phyloP scores from a whole-genome alignment of 495 filamentous ascomycete genomes.

The Chaetomium tenue region DNA sequence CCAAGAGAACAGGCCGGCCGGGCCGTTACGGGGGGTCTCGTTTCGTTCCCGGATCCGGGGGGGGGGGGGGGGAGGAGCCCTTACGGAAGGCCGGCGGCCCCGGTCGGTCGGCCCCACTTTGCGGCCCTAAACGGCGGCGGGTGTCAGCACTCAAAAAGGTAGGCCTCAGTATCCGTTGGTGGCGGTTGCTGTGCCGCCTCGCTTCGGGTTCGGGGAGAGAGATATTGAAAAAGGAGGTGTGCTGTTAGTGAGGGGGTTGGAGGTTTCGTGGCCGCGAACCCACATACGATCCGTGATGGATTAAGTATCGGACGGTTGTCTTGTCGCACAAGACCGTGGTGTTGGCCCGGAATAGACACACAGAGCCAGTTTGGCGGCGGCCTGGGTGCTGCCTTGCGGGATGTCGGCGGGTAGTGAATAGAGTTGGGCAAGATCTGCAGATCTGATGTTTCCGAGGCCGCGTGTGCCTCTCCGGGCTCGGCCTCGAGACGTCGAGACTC shows the following conservation, averaged over 20 bases:
- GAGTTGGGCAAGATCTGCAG: not conserved
- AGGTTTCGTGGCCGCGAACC: not conserved
- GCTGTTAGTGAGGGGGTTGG: not conserved
- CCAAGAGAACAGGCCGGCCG: too few species aligned
- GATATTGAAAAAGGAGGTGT: not conserved
- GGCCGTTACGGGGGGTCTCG: too few species aligned
- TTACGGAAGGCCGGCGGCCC: not conserved
- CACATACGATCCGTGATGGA: not conserved
- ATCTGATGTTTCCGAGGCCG: conserved; percentile 5
- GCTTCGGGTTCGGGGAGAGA: too few species aligned
- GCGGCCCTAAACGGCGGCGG: too few species aligned
- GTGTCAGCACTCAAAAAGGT: not conserved
- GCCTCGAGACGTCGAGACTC: not conserved
- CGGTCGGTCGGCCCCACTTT: too few species aligned
- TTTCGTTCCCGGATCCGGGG: too few species aligned
- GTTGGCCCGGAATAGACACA: not conserved
- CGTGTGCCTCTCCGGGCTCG: not conserved
- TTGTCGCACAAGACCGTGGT: not conserved
- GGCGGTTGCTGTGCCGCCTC: not conserved
- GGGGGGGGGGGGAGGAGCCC: too few species aligned
- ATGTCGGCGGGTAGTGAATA: not conserved
- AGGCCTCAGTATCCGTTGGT: not conserved
- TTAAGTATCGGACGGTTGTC: not conserved
- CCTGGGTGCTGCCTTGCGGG: not conserved
- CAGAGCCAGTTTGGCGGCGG: not conserved